These are phyloP conservation scores for Puccinia sorghi DNA, from an alignment of 1,284 basidiomycete species.

Conservation along the genomic window DNA sequence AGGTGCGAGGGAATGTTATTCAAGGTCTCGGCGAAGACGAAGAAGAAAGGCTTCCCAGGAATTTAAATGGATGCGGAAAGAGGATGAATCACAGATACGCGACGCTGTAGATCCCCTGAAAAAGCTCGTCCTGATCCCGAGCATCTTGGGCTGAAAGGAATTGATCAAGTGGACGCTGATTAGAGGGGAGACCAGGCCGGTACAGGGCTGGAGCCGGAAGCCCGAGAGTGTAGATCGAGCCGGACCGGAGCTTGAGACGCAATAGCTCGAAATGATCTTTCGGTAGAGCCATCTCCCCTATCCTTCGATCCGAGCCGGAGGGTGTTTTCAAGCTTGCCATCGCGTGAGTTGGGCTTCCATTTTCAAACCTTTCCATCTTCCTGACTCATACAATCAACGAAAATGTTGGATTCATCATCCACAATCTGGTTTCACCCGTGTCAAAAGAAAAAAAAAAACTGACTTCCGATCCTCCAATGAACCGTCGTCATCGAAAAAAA, in stretches of 20 bases:
- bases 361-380: constrained; percentile 9
- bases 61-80: neutral
- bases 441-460: neutral
- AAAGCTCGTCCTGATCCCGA: constrained; percentile 14
- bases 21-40: neutral
- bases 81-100: constrained; percentile 7
- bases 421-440: neutral
- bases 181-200: neutral
- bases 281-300: constrained; percentile 18
- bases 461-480: neutral
- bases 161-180: neutral
- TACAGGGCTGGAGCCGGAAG: neutral
- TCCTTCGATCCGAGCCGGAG: constrained; percentile 2
- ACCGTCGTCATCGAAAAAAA: constrained; percentile 8
- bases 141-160: neutral
- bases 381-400: neutral
- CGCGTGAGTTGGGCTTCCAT: neutral
- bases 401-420: neutral
- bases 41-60: neutral
- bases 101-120: constrained; percentile 17
- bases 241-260: neutral
- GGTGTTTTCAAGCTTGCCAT: neutral
- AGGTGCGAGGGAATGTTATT: neutral
- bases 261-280: constrained; percentile 27
- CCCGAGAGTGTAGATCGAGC: constrained; percentile 11